These are phyloP conservation scores for Epicoccum nigrum DNA, from an alignment of 2,329 filamentous ascomycete genomes.

Conservation along the genomic window DNA sequence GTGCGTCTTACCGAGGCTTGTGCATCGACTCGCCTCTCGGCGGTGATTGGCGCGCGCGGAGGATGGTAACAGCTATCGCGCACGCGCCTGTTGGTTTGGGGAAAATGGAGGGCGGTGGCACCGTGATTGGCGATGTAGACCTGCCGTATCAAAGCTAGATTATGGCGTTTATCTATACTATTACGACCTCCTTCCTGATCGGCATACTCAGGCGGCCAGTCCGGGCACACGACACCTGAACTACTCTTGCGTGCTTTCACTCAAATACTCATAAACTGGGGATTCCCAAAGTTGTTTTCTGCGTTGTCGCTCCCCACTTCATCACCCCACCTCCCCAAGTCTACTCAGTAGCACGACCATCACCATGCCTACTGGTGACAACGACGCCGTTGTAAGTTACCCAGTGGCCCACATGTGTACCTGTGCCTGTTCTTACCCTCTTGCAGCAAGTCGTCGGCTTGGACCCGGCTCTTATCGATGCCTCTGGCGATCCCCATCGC, in stretches of 20 bases:
- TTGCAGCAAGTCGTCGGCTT: conserved; percentile 36
- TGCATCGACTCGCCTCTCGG: conserved; percentile 18
- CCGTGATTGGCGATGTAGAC: conserved; percentile 26
- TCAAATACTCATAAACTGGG: conserved; percentile 15
- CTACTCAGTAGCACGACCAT: conserved; percentile 23
- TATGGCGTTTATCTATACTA: conserved; percentile 16
- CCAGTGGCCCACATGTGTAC: background rate
- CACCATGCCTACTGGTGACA: conserved; percentile 35
- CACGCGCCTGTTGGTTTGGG: conserved; percentile 17
- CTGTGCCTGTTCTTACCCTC: conserved; percentile 17
- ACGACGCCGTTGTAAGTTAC: conserved; percentile 32
- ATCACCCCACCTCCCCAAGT: conserved; percentile 10
- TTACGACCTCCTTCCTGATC: conserved; percentile 28
- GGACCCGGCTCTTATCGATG: conserved; percentile 43
- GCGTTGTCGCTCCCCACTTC: conserved; percentile 19
- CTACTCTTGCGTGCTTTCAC: conserved; percentile 20
- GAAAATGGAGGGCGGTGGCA: conserved; percentile 28
- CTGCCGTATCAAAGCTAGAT: conserved; percentile 20
- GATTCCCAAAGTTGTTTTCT: conserved; percentile 18
- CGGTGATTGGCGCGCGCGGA: conserved; percentile 15
- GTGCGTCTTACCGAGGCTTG: conserved; percentile 25
- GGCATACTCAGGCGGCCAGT: conserved; percentile 15
- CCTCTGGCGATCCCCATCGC: conserved; percentile 44
- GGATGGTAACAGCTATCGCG: conserved; percentile 11
- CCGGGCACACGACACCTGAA: conserved; percentile 17